A percentile compares a stretch with the other conserved stretches of the same genome.
These are phyloP conservation scores for Wickerhamiella australiensis DNA, from an alignment of 805 yeast species.

Conservation along the genomic window DNA sequence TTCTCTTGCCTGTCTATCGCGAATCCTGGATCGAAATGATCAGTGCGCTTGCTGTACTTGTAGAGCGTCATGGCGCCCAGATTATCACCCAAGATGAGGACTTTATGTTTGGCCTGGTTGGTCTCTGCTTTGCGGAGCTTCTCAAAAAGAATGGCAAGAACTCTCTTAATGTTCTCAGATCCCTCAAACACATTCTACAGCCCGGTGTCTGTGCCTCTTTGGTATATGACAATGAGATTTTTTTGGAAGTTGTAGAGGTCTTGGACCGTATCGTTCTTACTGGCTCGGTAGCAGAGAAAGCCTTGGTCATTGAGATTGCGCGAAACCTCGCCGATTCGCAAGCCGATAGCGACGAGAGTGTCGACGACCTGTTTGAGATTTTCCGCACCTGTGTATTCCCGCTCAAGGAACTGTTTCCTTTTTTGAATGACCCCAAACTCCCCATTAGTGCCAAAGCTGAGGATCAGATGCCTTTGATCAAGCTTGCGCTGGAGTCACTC, in stretches of 20 bases:
- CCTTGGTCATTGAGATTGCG: constrained; percentile 43
- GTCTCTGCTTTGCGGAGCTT: constrained; percentile 70
- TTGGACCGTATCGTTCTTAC: constrained; percentile 59
- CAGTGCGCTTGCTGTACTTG: constrained; percentile 57
- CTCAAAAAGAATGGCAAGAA: constrained; percentile 32
- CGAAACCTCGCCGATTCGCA: constrained; percentile 41
- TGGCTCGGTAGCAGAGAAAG: constrained; percentile 38
- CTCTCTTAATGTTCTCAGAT: constrained; percentile 31
- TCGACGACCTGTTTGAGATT: constrained; percentile 74
- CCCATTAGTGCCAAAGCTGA: background rate
- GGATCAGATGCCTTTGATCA: constrained; percentile 27
- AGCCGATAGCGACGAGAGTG: constrained; percentile 38
- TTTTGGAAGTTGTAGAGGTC: constrained; percentile 63
- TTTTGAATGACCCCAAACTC: background rate
- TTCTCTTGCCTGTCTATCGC: constrained; percentile 38
- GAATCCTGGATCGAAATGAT: constrained; percentile 66
- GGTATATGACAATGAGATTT: constrained; percentile 53
- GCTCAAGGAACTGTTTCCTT: constrained; percentile 31
- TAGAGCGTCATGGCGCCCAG: constrained; percentile 38
- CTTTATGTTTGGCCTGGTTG: constrained; percentile 67
- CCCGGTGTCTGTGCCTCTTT: constrained; percentile 45
- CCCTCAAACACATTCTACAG: constrained; percentile 45
- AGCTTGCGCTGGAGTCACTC: constrained; percentile 39
- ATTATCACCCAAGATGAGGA: constrained; percentile 35
- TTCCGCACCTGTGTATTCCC: constrained; percentile 57